Percentiles rank a stretch among this genome's conserved stretches.
phyloP scores from a whole-genome alignment of 1,139 yeast species.

The Wickerhamomyces sp. region DNA sequence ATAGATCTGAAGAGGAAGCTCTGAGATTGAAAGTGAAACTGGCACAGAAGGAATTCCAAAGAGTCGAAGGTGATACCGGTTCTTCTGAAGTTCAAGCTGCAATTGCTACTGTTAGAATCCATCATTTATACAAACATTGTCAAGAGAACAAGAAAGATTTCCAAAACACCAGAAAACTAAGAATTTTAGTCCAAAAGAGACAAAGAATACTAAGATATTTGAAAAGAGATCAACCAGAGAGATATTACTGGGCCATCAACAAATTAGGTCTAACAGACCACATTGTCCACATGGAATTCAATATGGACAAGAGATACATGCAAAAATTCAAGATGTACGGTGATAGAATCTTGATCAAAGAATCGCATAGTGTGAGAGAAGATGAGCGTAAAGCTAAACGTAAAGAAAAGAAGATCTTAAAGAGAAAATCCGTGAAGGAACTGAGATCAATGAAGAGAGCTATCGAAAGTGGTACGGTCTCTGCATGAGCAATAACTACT shows the following conservation, averaged over 20 bases:
- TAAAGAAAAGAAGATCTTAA: conserved; percentile 33
- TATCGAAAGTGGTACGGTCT: conserved; percentile 12
- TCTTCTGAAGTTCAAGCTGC: conserved; percentile 97
- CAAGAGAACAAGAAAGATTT: conserved; percentile 72
- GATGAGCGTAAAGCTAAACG: conserved; percentile 38
- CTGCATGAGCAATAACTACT: neutral
- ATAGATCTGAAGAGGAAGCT: conserved; percentile 58
- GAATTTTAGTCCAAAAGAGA: conserved; percentile 85
- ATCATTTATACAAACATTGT: conserved; percentile 72
- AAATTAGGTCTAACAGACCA: conserved; percentile 85
- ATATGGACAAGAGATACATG: conserved; percentile 78
- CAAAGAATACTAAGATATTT: conserved; percentile 79
- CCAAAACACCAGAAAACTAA: conserved; percentile 60
- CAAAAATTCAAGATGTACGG: conserved; percentile 75
- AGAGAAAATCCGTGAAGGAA: conserved; percentile 22
- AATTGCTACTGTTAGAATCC: conserved; percentile 74
- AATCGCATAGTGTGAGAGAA: conserved; percentile 40
- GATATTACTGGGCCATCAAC: conserved; percentile 80
- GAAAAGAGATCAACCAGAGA: conserved; percentile 72
- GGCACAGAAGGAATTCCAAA: conserved; percentile 75
- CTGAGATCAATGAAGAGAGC: conserved; percentile 22
- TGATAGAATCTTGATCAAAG: conserved; percentile 34
- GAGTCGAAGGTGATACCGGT: conserved; percentile 89
- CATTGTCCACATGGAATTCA: conserved; percentile 74
- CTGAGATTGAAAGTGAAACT: conserved; percentile 54